These are phyloP conservation scores for Buddleja alternifolia DNA, from an alignment of 257 asterid genomes.

Conservation along the genomic window DNA sequence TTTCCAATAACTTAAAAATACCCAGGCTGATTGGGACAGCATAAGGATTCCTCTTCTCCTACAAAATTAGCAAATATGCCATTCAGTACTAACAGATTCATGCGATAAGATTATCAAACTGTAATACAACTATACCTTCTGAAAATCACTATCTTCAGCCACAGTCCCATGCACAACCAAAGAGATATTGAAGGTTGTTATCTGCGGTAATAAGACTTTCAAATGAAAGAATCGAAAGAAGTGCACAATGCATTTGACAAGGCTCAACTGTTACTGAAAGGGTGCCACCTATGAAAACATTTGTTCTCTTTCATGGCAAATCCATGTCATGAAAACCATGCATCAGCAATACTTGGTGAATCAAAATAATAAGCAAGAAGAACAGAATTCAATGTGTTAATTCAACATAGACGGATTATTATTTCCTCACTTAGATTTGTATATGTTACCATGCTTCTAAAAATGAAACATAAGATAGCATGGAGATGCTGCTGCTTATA, in stretches of 20 bases:
- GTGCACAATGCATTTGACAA: not conserved
- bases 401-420: not conserved
- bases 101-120: conserved; percentile 16
- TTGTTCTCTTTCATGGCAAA: conserved; percentile 8
- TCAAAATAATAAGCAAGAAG: conserved; percentile 13
- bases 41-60: conserved; percentile 77
- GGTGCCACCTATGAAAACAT: conserved; percentile 10
- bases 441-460: not conserved
- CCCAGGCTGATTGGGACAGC: conserved; percentile 73
- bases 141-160: conserved; percentile 81
- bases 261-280: not conserved
- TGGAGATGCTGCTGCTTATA: not conserved
- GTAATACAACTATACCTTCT: conserved; percentile 55
- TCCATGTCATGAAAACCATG: conserved; percentile 26
- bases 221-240: conserved; percentile 16
- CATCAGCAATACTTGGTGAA: conserved; percentile 12
- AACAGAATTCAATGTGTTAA: not conserved
- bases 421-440: conserved; percentile 2
- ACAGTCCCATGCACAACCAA: conserved; percentile 88
- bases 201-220: conserved; percentile 50
- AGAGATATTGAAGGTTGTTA: conserved; percentile 84
- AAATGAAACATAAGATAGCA: not conserved
- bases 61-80: conserved; percentile 31
- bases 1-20: conserved; percentile 68
- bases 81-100: conserved; percentile 7